Conservation (phyloP, 257 asterid species). For the Primulina huaijiensis region DNA sequence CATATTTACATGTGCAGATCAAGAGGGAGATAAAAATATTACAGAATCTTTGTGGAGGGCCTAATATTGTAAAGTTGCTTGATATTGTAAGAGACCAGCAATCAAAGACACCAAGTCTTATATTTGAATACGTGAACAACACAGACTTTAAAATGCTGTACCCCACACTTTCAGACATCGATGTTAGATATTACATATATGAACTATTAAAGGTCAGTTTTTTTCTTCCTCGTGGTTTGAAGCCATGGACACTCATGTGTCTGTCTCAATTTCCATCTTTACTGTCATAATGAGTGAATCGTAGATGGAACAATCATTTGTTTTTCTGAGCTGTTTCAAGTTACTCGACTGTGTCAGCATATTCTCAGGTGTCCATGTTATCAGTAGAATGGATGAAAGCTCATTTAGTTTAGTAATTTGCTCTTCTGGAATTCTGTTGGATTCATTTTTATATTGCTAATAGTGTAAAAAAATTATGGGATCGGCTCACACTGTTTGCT, state of each 20-base stretch:
- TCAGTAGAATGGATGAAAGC: background rate
- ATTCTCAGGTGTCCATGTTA: background rate
- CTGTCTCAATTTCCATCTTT: background rate
- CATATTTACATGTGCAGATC: slow-evolving; percentile 52
- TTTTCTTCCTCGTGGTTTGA: background rate
- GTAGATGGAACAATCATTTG: background rate
- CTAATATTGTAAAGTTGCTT: slow-evolving; percentile 88
- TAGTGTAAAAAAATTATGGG: too few relatives aligned
- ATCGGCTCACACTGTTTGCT: background rate
- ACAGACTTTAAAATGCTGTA: slow-evolving; percentile 85
- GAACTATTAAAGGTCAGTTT: slow-evolving; percentile 71
- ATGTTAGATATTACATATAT: slow-evolving; percentile 74
- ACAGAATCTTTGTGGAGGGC: slow-evolving; percentile 90
- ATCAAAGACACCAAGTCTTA: slow-evolving; percentile 90
- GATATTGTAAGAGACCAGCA: slow-evolving; percentile 91
- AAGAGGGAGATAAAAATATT: slow-evolving; percentile 91
- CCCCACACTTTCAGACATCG: slow-evolving; percentile 81
- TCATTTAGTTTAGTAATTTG: background rate
- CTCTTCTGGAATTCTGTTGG: background rate
- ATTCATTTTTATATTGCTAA: too few relatives aligned
- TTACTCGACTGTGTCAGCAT: background rate
- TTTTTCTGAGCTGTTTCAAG: background rate
- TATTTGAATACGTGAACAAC: slow-evolving; percentile 87
- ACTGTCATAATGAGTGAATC: background rate
- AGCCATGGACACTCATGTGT: background rate